Evolutionary conservation across 768 basidiomycete genomes (phyloP), one percentile per base, ranked within the genome.

Genomic region (Rhodotorula kratochvilovae): DNA sequence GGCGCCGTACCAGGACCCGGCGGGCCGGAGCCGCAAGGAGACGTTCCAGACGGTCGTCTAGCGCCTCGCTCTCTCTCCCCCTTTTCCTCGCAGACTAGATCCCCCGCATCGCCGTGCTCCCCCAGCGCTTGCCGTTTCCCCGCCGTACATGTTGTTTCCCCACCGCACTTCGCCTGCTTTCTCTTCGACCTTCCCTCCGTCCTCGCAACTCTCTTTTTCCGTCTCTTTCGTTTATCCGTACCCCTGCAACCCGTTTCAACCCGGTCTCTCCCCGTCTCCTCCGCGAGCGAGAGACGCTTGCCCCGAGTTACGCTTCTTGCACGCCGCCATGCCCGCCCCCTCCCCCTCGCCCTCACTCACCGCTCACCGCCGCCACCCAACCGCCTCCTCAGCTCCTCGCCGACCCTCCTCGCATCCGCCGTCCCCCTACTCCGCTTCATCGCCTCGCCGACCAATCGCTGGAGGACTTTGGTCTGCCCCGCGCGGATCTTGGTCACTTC

Each of bases 371-470:
- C 33, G 58, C 58, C 58, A 54, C 1, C 25, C 43, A 74, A 42
- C 59, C 59, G 55, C 31, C 63, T 29, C 60, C 61, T 42, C 27
- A 95, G 76, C 70, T 83, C 80, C 39, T 79, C 80, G 76, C 82
- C 85, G 29, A 85, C 86, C 36, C 82, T 82, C 67, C 84, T 83
- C 1, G 92, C 90, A 80, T 95, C 88, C 23, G 88, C 91, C 56
- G 86, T 84, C 25, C 95, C 95, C 68, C 86, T 83, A 72, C 87
- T 90, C 61, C 85, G 80, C 80, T 87, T 88, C 90, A 97, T 93
- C 39, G 95, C 90, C 76, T 86, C 84, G 0, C 93, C 93, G 2
- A 94, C 83, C 55, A 97, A 83, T 71, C 88, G 88, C 81, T 90
- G 90, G 50, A 93, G 74, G 11, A 91, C 91, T 69, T 88, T 89